A percentile compares a stretch with the other conserved stretches of the same genome.
These are phyloP conservation scores for Peltaster fructicola DNA, from an alignment of 2,329 filamentous ascomycete species.

Conservation along the genomic window DNA sequence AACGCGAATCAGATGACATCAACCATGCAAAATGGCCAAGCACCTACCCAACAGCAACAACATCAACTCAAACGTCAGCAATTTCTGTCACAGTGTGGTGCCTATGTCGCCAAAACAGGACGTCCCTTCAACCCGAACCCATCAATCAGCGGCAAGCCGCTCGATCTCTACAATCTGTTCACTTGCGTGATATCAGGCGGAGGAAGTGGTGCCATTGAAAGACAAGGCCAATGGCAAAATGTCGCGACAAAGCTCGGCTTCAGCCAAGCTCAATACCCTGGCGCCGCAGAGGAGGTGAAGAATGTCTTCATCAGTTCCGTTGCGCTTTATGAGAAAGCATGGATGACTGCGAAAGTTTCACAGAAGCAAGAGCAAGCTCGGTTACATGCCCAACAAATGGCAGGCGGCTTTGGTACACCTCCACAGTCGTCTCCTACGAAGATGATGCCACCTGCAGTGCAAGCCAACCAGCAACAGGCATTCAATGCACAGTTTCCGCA, in stretches of 20 bases:
- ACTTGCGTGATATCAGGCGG: slow-evolving; percentile 57
- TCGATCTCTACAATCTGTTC: slow-evolving; percentile 65
- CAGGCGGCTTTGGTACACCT: slow-evolving; percentile 17
- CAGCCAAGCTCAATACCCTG: slow-evolving; percentile 31
- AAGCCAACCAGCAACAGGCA: slow-evolving; percentile 12
- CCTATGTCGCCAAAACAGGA: slow-evolving; percentile 45
- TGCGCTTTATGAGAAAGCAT: slow-evolving; percentile 56
- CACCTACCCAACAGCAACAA: slow-evolving; percentile 8
- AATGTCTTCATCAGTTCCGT: slow-evolving; percentile 61
- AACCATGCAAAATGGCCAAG: slow-evolving; percentile 2
- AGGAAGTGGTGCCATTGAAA: slow-evolving; percentile 57
- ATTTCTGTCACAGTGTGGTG: slow-evolving; percentile 54
- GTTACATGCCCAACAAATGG: slow-evolving; percentile 22
- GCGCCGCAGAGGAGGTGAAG: slow-evolving; percentile 50
- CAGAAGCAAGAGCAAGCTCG: slow-evolving; percentile 19
- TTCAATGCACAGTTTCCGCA: slow-evolving; percentile 14
- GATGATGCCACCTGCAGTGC: slow-evolving; percentile 12
- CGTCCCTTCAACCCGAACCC: slow-evolving; percentile 61
- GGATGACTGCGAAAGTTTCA: slow-evolving; percentile 34
- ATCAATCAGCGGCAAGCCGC: slow-evolving; percentile 50
- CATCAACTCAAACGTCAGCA: slow-evolving; percentile 12
- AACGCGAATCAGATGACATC: too few relatives aligned
- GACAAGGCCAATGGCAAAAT: slow-evolving; percentile 53
- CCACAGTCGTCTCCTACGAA: slow-evolving; percentile 18
- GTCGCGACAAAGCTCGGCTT: slow-evolving; percentile 40